Conservation (phyloP, 2,329 filamentous ascomycete genomes). For the Calycina marina region DNA sequence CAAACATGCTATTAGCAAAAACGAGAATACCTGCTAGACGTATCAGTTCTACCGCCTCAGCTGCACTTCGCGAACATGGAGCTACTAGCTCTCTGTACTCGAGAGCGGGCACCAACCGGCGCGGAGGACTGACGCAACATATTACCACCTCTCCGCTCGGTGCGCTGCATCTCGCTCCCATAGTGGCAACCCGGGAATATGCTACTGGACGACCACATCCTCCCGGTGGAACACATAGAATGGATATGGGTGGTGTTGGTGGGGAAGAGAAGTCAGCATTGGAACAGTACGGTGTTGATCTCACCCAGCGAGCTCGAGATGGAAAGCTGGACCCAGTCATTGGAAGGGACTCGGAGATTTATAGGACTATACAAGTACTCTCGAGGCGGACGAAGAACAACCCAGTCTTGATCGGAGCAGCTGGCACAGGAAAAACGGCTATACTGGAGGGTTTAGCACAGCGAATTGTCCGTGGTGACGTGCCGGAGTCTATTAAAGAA, state of each 20-base stretch:
- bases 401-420: constrained; percentile 82
- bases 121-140: constrained; percentile 6
- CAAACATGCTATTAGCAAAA: constrained; percentile 17
- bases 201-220: constrained; percentile 67
- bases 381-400: constrained; percentile 82
- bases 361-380: constrained; percentile 85
- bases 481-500: constrained; percentile 90
- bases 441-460: constrained; percentile 82
- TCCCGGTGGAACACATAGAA: constrained; percentile 82
- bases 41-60: constrained; percentile 10
- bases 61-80: constrained; percentile 9
- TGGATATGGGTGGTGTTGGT: constrained; percentile 66
- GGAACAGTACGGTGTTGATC: constrained; percentile 81
- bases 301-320: constrained; percentile 70
- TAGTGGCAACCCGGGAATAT: constrained; percentile 35
- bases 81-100: no score
- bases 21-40: constrained; percentile 15
- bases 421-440: constrained; percentile 78
- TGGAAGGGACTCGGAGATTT: constrained; percentile 80
- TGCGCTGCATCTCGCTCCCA: constrained; percentile 28
- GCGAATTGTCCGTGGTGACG: constrained; percentile 80
- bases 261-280: constrained; percentile 74
- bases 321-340: constrained; percentile 95
- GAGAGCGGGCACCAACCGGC: constrained; percentile 6
- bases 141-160: constrained; percentile 11